These are phyloP conservation scores for Mortierella alpina DNA, from an alignment of 192 early-diverging fungal genomes.

Conservation along the genomic window DNA sequence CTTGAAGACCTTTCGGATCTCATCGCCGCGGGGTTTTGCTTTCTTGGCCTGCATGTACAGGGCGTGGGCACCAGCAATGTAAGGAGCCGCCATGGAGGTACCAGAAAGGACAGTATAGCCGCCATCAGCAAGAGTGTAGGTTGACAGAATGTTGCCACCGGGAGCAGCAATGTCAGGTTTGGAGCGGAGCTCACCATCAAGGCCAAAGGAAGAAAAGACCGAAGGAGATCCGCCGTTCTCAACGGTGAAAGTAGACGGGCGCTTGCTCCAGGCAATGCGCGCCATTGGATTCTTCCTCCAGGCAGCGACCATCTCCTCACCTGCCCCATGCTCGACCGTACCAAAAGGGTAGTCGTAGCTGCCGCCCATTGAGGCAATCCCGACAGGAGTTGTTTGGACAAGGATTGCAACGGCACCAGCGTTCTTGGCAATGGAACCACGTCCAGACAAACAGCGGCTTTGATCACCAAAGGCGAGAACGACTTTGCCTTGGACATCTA, in stretches of 20 bases:
- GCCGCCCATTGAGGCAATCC: conserved; percentile 30
- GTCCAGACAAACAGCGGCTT: conserved; percentile 27
- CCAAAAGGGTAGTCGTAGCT: conserved; percentile 27
- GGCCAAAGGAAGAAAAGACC: conserved; percentile 76
- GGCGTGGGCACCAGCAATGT: conserved; percentile 40
- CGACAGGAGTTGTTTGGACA: conserved; percentile 13
- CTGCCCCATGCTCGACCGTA: conserved; percentile 26
- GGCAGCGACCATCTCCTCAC: conserved; percentile 36
- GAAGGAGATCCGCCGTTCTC: conserved; percentile 66
- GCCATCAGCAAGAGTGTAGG: conserved; percentile 52
- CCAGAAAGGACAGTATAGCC: conserved; percentile 58
- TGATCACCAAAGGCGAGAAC: conserved; percentile 14
- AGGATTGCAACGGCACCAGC: conserved; percentile 11
- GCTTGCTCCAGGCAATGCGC: conserved; percentile 1
- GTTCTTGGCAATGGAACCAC: conserved; percentile 37
- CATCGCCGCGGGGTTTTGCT: conserved; percentile 9
- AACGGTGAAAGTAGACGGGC: neutral
- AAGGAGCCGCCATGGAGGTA: conserved; percentile 64
- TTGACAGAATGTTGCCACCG: conserved; percentile 62
- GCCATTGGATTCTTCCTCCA: conserved; percentile 22
- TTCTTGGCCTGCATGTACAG: conserved; percentile 29
- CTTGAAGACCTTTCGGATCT: conserved; percentile 19
- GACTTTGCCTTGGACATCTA: conserved; percentile 24
- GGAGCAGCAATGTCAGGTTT: conserved; percentile 62
- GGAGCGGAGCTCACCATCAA: conserved; percentile 68